These are phyloP conservation scores for Jamesozyma lodderae DNA, from an alignment of 805 yeast genomes.

Conservation along the genomic window DNA sequence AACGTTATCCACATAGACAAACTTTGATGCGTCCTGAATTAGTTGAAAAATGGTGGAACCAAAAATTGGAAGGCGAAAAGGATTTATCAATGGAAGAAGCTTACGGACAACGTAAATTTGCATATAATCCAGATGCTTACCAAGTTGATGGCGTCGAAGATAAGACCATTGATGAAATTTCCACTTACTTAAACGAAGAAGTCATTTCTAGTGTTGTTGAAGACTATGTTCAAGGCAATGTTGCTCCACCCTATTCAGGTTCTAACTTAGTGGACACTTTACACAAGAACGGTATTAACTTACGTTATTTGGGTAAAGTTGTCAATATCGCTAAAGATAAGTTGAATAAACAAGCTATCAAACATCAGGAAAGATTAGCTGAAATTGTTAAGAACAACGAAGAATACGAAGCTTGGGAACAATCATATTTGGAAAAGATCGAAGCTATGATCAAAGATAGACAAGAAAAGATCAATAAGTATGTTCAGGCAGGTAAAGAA, in stretches of 20 bases:
- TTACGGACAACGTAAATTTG: constrained; percentile 36
- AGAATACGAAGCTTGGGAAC: constrained; percentile 31
- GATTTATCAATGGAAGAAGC: constrained; percentile 28
- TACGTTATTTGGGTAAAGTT: constrained; percentile 70
- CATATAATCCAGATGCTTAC: constrained; percentile 76
- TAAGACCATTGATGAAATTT: constrained; percentile 51
- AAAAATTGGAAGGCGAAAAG: constrained; percentile 42
- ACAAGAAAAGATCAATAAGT: constrained; percentile 28
- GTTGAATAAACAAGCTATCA: constrained; percentile 15
- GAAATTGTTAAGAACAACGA: constrained; percentile 22
- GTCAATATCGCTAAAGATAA: constrained; percentile 28
- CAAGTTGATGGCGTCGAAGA: constrained; percentile 38
- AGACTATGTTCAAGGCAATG: constrained; percentile 37
- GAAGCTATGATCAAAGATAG: constrained; percentile 29
- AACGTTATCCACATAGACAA: constrained; percentile 76
- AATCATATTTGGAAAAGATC: constrained; percentile 22
- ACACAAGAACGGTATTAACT: constrained; percentile 78
- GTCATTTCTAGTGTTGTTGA: constrained; percentile 54
- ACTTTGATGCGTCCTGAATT: constrained; percentile 79
- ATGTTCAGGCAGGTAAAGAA: constrained; percentile 28
- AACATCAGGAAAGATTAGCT: constrained; percentile 19
- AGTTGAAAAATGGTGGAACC: constrained; percentile 80
- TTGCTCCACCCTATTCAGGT: constrained; percentile 71
- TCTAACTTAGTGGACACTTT: constrained; percentile 54
- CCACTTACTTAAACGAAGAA: constrained; percentile 48